Conservation (phyloP, 768 basidiomycete species). For the Mycena vitilis region DNA sequence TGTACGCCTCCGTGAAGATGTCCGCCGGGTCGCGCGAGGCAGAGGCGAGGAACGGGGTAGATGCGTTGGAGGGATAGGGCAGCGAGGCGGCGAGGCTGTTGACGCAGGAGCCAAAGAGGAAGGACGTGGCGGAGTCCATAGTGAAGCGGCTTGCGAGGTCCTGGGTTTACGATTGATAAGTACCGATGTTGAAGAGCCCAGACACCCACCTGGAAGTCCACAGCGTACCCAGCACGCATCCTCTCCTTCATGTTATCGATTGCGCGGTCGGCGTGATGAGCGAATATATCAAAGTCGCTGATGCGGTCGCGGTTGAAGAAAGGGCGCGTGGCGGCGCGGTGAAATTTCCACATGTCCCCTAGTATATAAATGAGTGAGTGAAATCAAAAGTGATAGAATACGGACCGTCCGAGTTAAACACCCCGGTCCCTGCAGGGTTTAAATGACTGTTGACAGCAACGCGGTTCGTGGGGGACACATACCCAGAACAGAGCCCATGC, state of each 20-base stretch:
- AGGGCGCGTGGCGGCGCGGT: constrained; percentile 74
- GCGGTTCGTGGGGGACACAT: background rate
- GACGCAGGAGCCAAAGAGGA: constrained; percentile 64
- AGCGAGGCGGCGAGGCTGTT: constrained; percentile 59
- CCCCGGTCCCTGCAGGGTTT: constrained; percentile 61
- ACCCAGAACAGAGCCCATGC: constrained; percentile 27
- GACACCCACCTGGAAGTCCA: constrained; percentile 79
- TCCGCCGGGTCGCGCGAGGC: constrained; percentile 22
- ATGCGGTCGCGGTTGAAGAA: constrained; percentile 75
- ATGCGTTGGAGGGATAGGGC: constrained; percentile 57
- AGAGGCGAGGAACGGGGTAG: constrained; percentile 21
- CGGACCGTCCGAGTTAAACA: constrained; percentile 72
- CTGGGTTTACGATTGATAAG: too few species aligned
- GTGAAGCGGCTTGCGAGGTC: constrained; percentile 68
- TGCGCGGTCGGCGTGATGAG: constrained; percentile 61
- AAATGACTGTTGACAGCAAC: constrained; percentile 27
- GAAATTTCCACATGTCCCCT: constrained; percentile 75
- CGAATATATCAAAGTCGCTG: constrained; percentile 72
- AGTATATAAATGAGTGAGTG: background rate
- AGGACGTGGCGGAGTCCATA: constrained; percentile 68
- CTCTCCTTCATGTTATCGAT: constrained; percentile 57
- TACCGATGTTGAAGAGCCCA: too few species aligned
- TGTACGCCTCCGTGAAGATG: constrained; percentile 17
- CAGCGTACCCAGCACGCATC: constrained; percentile 57
- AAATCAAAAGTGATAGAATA: background rate